Conservation (phyloP, 2,329 filamentous ascomycete species). For the Pseudogymnoascus sp. region DNA sequence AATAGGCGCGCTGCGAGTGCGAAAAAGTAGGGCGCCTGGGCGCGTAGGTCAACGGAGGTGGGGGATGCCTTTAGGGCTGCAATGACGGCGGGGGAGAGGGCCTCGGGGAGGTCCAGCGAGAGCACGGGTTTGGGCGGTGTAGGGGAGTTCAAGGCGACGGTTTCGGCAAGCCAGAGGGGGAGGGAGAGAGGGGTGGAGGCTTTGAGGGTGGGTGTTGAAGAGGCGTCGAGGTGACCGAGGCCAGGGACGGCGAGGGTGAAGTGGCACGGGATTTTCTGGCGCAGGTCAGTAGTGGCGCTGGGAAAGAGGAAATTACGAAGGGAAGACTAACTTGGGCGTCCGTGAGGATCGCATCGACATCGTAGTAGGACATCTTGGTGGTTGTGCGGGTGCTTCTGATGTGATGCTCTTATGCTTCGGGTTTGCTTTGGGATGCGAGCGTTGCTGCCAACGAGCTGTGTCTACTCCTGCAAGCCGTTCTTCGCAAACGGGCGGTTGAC, state of each 20-base stretch:
- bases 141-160: conserved; percentile 66
- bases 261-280: conserved; percentile 85
- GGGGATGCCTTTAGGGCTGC: conserved; percentile 89
- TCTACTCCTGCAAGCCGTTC: background rate
- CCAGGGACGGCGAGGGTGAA: conserved; percentile 85
- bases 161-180: conserved; percentile 89
- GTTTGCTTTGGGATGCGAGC: background rate
- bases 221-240: conserved; percentile 84
- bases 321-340: conserved; percentile 59
- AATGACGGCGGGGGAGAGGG: conserved; percentile 69
- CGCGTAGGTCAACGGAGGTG: conserved; percentile 72
- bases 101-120: conserved; percentile 70
- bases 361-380: conserved; percentile 65
- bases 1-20: conserved; percentile 75
- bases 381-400: background rate
- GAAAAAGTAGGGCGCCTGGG: conserved; percentile 82
- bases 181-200: conserved; percentile 71
- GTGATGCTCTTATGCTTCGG: background rate
- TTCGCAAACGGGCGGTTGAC: background rate
- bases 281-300: conserved; percentile 8
- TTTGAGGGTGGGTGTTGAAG: conserved; percentile 62
- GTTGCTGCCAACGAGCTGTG: background rate
- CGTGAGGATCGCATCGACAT: conserved; percentile 75
- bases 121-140: conserved; percentile 49
- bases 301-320: background rate